Percentiles rank a stretch among this genome's conserved stretches.
Conservation (phyloP, 169 alveolate genomes). For the Eimeria falciformis region DNA sequence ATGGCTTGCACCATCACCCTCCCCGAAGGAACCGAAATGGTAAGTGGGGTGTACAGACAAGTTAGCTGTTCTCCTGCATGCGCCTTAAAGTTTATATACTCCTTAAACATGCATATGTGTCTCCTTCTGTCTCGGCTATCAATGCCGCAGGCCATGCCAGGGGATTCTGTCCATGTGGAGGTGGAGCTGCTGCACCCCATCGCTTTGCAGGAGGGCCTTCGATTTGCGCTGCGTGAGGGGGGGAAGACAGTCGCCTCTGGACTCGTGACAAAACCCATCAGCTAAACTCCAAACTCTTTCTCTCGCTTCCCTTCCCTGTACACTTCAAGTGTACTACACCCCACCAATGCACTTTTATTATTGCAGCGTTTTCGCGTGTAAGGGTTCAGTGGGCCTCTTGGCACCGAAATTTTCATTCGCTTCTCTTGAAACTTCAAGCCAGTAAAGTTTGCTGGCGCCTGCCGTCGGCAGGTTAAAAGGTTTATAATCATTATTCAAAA, state of each 20-base stretch:
- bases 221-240: constrained; percentile 97
- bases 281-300: background rate
- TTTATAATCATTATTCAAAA: too few species aligned
- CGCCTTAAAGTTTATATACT: too few species aligned
- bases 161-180: constrained; percentile 82
- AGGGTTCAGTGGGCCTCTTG: too few species aligned
- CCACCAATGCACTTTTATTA: too few species aligned
- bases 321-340: too few species aligned
- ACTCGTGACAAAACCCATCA: constrained; percentile 85
- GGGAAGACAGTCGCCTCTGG: constrained; percentile 97
- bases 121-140: background rate
- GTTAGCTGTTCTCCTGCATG: too few species aligned
- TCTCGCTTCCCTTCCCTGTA: too few species aligned
- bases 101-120: background rate
- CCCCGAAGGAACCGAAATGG: constrained; percentile 91
- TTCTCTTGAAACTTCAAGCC: too few species aligned
- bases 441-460: too few species aligned
- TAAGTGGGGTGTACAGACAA: constrained; percentile 1
- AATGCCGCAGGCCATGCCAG: constrained; percentile 77
- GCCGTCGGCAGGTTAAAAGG: too few species aligned
- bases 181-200: constrained; percentile 88
- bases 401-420: too few species aligned
- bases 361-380: too few species aligned
- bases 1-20: constrained; percentile 92
- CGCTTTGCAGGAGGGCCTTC: constrained; percentile 87